Base-by-base conservation (phyloP, 2,329 filamentous ascomycete species). In the Zelopaecilomyces penicillatus region DNA sequence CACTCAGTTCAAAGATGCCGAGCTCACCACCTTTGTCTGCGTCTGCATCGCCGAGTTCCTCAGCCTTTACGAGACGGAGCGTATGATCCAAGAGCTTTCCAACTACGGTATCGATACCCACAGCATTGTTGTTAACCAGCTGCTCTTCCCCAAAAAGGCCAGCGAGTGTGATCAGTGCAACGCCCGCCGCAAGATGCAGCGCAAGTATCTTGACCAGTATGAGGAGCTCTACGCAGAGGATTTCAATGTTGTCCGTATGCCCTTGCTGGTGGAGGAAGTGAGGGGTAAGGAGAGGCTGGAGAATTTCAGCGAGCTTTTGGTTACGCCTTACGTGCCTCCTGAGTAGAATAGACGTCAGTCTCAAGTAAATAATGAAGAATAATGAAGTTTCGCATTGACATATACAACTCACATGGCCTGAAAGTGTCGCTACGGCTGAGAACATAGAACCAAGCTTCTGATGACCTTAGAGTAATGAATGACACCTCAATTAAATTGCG, bases 171-270 rank as follows among this genome's bases (percentile, higher is more conserved):
- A 96, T 51, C 93, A 98, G 73, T 98, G 93, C 69, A 95, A 89
- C 62, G 86, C 93, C 38, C 75, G 93, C 52, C 76, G 90, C 60
- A 94, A 94, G 74, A 98, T 98, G 93, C 93, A 98, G 75, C 93
- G 89, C 75, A 98, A 98, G 73, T 98, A 98, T 63, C 76, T 98
- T 37, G 90, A 97, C 62, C 91, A 98, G 74, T 97, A 97, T 58
- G 90, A 95, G 68, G 93, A 98, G 71, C 70, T 98, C 47, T 98
- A 98, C 64, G 90, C 96, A 61, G 93, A 98, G 66, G 66, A 69
- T 49, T 98, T 98, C 72, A 95, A 98, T 63, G 90, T 98, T 34
- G 91, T 98, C 55, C 91, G 91, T 75, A 97, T 98, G 90, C 93
- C 93, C 33, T 68, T 98, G 59, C 70, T 98, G 48, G 87, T 95